These are phyloP conservation scores for Boletus rubescentipes DNA, from an alignment of 768 basidiomycete species.

Conservation along the genomic window DNA sequence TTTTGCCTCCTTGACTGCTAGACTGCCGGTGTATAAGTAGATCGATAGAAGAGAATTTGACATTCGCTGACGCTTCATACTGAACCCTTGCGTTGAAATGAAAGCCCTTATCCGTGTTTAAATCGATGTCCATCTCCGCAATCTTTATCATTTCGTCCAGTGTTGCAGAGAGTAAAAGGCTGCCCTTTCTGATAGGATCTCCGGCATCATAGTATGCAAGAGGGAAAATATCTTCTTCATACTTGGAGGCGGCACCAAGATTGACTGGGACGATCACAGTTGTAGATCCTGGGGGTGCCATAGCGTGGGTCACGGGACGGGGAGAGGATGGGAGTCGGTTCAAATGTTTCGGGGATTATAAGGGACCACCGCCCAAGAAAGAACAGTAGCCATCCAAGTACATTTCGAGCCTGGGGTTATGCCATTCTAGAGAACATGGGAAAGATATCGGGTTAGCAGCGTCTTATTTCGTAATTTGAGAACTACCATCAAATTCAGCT, in stretches of 20 bases:
- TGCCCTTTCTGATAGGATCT: not conserved
- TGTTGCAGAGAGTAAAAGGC: not conserved
- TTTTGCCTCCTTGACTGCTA: not conserved
- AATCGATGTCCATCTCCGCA: not conserved
- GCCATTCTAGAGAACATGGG: too few species aligned
- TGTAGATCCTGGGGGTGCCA: not conserved
- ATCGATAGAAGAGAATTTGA: too few species aligned
- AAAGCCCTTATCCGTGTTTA: too few species aligned
- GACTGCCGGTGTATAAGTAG: not conserved
- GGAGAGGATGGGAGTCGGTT: too few species aligned
- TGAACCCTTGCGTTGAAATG: not conserved
- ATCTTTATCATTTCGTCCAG: conserved; percentile 2
- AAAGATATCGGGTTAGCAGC: too few species aligned
- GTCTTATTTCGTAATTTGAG: too few species aligned
- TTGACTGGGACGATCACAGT: not conserved
- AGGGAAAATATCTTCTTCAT: not conserved
- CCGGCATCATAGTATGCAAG: not conserved
- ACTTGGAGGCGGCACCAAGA: not conserved
- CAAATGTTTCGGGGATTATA: too few species aligned
- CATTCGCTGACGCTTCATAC: not conserved
- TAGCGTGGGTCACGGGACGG: not conserved
- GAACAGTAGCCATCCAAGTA: too few species aligned
- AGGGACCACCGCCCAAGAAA: too few species aligned
- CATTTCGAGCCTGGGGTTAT: too few species aligned
- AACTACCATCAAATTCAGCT: too few species aligned